phyloP scores from a whole-genome alignment of 2,329 filamentous ascomycete species.

The Cladophialophora exuberans region DNA sequence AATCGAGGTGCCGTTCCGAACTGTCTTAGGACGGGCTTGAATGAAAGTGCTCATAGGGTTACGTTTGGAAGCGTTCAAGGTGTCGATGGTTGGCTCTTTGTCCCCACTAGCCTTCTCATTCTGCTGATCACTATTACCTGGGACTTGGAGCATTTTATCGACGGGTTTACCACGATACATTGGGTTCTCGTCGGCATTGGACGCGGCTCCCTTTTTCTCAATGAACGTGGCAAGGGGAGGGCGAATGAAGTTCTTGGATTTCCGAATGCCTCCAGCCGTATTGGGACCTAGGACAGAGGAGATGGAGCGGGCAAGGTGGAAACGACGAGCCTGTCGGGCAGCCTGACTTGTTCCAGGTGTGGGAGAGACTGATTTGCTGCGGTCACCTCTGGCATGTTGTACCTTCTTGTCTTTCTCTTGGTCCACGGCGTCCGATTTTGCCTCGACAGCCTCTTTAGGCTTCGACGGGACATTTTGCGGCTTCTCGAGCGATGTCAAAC shows the following conservation, averaged over 20 bases:
- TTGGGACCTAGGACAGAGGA: slow-evolving; percentile 20
- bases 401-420: background rate
- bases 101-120: background rate
- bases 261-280: slow-evolving; percentile 22
- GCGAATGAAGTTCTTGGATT: slow-evolving; percentile 24
- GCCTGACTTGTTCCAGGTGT: slow-evolving; percentile 9
- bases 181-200: slow-evolving; percentile 15
- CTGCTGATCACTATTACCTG: background rate
- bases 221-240: slow-evolving; percentile 33
- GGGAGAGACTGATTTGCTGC: slow-evolving; percentile 11
- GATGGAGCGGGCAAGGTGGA: slow-evolving; percentile 31
- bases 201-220: slow-evolving; percentile 23
- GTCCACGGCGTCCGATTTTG: slow-evolving; percentile 1
- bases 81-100: slow-evolving; percentile 11
- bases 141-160: slow-evolving; percentile 19
- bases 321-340: slow-evolving; percentile 19
- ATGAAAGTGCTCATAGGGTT: slow-evolving; percentile 38
- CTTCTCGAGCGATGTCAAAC: slow-evolving; percentile 47
- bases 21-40: slow-evolving; percentile 11
- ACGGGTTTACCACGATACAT: slow-evolving; percentile 20
- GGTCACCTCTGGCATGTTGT: background rate
- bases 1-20: slow-evolving; percentile 40
- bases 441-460: slow-evolving; percentile 16
- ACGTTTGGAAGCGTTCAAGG: slow-evolving; percentile 38
- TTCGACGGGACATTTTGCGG: slow-evolving; percentile 40